These are phyloP conservation scores for Naganishia liquefaciens DNA, from an alignment of 1,284 basidiomycete species.

Conservation along the genomic window DNA sequence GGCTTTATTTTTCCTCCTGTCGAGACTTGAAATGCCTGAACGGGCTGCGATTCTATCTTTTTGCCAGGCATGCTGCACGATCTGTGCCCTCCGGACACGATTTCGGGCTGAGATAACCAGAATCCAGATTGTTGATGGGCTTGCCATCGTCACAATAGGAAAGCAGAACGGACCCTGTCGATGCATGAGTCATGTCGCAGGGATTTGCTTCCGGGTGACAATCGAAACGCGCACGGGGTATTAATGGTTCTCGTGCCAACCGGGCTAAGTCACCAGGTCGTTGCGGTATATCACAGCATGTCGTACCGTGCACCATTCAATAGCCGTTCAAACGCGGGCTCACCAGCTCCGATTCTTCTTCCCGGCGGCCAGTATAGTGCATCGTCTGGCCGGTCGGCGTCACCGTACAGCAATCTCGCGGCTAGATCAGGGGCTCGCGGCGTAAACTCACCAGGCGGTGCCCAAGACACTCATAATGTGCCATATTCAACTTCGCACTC, in stretches of 20 bases:
- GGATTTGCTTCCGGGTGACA: background rate
- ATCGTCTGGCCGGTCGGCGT: conserved; percentile 9
- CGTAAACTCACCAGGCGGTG: background rate
- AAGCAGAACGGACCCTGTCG: no score
- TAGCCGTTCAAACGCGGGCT: conserved; percentile 7
- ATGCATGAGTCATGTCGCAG: conserved; percentile 1
- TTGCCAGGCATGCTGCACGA: background rate
- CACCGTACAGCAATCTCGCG: conserved; percentile 13
- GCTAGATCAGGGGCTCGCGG: background rate
- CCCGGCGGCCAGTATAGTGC: conserved; percentile 19
- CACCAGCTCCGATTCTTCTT: conserved; percentile 13
- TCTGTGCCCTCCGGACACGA: background rate
- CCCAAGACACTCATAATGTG: background rate
- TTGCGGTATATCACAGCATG: background rate
- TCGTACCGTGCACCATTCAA: conserved; percentile 28
- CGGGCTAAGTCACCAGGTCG: no score
- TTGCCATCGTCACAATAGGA: no score
- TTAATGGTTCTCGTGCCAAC: no score
- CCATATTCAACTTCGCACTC: background rate
- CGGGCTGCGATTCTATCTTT: background rate
- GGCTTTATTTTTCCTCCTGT: conserved; percentile 56
- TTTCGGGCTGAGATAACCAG: background rate
- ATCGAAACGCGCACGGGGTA: no score
- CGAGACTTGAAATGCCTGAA: background rate
- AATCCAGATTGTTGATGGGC: no score